Percentiles rank a stretch among this genome's conserved stretches.
Evolutionary conservation across 441 rosid genomes (phyloP).

Genomic region (Erodium chrysanthum): DNA sequence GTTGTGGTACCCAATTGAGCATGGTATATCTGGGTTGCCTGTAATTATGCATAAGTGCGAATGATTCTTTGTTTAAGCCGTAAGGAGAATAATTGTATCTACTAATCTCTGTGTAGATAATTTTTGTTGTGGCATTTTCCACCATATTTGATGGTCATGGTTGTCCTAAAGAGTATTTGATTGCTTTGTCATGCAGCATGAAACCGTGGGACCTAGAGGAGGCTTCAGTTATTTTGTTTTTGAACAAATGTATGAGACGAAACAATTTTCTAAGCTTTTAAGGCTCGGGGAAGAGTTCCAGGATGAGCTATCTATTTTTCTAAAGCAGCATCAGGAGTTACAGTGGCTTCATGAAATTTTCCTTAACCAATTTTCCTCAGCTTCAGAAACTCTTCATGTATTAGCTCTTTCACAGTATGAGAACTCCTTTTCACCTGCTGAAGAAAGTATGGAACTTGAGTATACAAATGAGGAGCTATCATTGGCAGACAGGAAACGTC

Average conservation of each 20-base stretch:
- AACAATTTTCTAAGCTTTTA: conserved; percentile 65
- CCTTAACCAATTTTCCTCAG: conserved; percentile 73
- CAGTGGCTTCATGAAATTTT: conserved; percentile 84
- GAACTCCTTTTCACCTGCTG: conserved; percentile 27
- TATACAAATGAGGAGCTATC: conserved; percentile 30
- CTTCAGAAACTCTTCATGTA: conserved; percentile 72
- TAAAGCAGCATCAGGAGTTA: conserved; percentile 53
- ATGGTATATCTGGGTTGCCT: background rate
- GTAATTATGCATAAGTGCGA: background rate
- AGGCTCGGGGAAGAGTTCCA: conserved; percentile 94
- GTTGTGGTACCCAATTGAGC: background rate
- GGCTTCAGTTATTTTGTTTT: conserved; percentile 91
- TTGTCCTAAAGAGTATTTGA: conserved; percentile 3
- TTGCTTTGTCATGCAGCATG: conserved; percentile 43
- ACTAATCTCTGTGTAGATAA: background rate
- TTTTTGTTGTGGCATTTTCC: background rate
- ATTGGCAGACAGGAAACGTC: conserved; percentile 59
- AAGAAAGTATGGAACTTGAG: conserved; percentile 32
- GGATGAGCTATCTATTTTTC: conserved; percentile 59
- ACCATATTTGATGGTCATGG: background rate
- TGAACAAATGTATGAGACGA: conserved; percentile 50
- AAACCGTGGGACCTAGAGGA: conserved; percentile 79
- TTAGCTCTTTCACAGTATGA: conserved; percentile 67
- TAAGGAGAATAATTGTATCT: background rate
- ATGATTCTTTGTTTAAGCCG: background rate